These are phyloP conservation scores for Didymella sp. DNA, from an alignment of 2,329 filamentous ascomycete species.

Conservation along the genomic window DNA sequence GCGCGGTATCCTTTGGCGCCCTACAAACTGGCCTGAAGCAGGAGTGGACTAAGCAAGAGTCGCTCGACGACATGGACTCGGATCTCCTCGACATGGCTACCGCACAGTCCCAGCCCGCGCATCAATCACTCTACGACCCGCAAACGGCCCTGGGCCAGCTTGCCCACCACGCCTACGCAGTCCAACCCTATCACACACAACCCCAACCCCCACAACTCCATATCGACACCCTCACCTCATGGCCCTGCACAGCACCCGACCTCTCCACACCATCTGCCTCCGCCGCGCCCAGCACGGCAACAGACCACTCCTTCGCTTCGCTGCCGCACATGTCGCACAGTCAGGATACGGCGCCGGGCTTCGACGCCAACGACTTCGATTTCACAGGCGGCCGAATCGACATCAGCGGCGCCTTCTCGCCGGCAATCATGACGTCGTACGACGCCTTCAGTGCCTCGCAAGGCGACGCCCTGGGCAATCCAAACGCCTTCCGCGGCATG, in stretches of 20 bases:
- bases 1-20: slow-evolving; percentile 37
- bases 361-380: slow-evolving; percentile 49
- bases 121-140: slow-evolving; percentile 25
- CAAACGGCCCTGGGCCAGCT: slow-evolving; percentile 23
- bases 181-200: slow-evolving; percentile 17
- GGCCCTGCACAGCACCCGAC: slow-evolving; percentile 29
- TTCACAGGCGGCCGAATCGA: slow-evolving; percentile 52
- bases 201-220: slow-evolving; percentile 34
- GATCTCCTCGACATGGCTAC: slow-evolving; percentile 4
- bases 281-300: slow-evolving; percentile 28
- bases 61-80: slow-evolving; percentile 18
- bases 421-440: slow-evolving; percentile 36
- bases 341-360: slow-evolving; percentile 28
- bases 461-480: slow-evolving; percentile 2
- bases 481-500: slow-evolving; percentile 28
- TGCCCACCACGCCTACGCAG: slow-evolving; percentile 22
- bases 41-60: slow-evolving; percentile 26
- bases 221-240: slow-evolving; percentile 33
- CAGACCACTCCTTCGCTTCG: slow-evolving; percentile 39
- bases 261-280: slow-evolving; percentile 35
- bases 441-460: slow-evolving; percentile 17
- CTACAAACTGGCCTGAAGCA: slow-evolving; percentile 14
- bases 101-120: background rate
- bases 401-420: slow-evolving; percentile 47
- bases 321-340: slow-evolving; percentile 31